These are phyloP conservation scores for Papiliotrema laurentii DNA, from an alignment of 1,284 basidiomycete genomes.

Conservation along the genomic window DNA sequence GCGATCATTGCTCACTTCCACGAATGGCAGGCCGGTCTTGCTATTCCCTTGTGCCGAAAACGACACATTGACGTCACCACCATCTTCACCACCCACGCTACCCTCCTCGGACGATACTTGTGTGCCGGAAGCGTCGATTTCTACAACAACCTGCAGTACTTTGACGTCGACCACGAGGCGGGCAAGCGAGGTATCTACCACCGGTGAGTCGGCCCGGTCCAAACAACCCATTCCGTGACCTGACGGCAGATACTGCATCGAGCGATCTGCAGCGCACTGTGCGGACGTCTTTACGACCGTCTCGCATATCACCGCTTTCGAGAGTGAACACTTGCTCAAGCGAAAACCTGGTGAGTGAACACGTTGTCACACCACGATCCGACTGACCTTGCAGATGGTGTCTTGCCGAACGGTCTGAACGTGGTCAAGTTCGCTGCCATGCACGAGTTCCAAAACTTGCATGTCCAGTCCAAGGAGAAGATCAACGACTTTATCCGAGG, in stretches of 20 bases:
- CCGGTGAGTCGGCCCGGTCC: constrained; percentile 38
- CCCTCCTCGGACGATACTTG: constrained; percentile 92
- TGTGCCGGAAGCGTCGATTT: constrained; percentile 97
- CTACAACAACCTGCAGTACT: constrained; percentile 99
- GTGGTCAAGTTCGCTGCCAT: constrained; percentile 94
- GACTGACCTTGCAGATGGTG: constrained; percentile 68
- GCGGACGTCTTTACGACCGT: constrained; percentile 98
- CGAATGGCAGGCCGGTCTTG: constrained; percentile 98
- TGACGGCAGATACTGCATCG: constrained; percentile 88
- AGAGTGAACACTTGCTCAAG: constrained; percentile 92
- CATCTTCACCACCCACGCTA: constrained; percentile 98
- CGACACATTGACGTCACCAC: constrained; percentile 96
- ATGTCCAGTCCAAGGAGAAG: constrained; percentile 87
- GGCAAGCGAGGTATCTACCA: constrained; percentile 92
- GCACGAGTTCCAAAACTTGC: constrained; percentile 96
- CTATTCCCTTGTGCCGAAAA: constrained; percentile 93
- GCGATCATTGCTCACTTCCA: constrained; percentile 97
- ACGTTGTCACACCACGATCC: not conserved
- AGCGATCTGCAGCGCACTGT: constrained; percentile 88
- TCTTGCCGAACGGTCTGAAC: constrained; percentile 96
- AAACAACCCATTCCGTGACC: not conserved
- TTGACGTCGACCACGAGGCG: constrained; percentile 98
- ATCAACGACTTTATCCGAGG: constrained; percentile 97
- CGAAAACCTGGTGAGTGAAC: constrained; percentile 65
- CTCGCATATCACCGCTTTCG: constrained; percentile 95